phyloP scores from a whole-genome alignment of 2,329 filamentous ascomycete species.

The Septoria linicola region DNA sequence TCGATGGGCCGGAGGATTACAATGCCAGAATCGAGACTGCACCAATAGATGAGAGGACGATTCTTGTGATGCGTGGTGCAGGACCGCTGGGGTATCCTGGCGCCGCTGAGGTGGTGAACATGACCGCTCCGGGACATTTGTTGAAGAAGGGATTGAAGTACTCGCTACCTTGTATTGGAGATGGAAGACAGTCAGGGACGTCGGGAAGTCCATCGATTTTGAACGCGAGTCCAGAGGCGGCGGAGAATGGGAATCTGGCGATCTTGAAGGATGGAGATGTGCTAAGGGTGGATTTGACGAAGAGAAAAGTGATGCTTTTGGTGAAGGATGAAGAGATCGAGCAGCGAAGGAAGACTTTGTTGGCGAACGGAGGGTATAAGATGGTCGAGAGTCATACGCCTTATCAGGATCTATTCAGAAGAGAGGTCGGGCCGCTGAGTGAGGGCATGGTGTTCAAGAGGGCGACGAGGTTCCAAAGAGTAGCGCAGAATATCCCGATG shows the following conservation, averaged over 20 bases:
- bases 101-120: constrained; percentile 37
- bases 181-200: constrained; percentile 57
- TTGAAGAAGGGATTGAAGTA: constrained; percentile 40
- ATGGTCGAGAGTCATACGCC: constrained; percentile 33
- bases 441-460: constrained; percentile 36
- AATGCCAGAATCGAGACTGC: constrained; percentile 32
- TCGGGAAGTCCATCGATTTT: constrained; percentile 56
- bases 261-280: constrained; percentile 52
- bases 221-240: constrained; percentile 57
- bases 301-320: constrained; percentile 52
- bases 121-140: constrained; percentile 34
- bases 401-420: constrained; percentile 35
- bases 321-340: constrained; percentile 46
- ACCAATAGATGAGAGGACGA: constrained; percentile 33
- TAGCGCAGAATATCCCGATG: constrained; percentile 30
- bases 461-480: constrained; percentile 31
- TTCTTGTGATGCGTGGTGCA: constrained; percentile 35
- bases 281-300: constrained; percentile 52
- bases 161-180: constrained; percentile 52
- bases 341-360: constrained; percentile 38
- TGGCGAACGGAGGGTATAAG: constrained; percentile 32
- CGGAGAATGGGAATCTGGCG: constrained; percentile 55
- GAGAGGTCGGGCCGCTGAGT: constrained; percentile 34
- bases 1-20: constrained; percentile 37
- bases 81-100: constrained; percentile 36